Conservation (phyloP, 345 rosid genomes). For the Arabis alpina region DNA sequence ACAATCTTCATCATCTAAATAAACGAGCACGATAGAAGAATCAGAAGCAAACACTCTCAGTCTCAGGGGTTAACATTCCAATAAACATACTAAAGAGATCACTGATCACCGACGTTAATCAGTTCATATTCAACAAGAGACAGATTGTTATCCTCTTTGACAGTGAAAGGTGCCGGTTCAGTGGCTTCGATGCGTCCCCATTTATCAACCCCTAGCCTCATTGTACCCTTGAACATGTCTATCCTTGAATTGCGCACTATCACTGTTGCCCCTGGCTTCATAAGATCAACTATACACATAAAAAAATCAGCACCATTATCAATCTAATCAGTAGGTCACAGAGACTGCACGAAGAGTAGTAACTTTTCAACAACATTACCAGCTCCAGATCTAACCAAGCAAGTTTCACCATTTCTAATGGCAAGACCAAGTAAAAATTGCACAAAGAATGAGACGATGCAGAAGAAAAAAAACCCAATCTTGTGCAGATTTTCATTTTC, state of each 20-base stretch:
- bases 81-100: conserved; percentile 37
- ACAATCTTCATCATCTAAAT: conserved; percentile 11
- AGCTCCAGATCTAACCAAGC: neutral
- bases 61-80: conserved; percentile 44
- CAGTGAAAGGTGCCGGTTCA: conserved; percentile 66
- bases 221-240: conserved; percentile 96
- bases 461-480: neutral
- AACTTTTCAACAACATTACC: neutral
- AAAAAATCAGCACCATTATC: neutral
- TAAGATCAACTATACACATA: conserved; percentile 61
- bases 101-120: conserved; percentile 71
- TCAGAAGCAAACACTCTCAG: conserved; percentile 39
- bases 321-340: neutral
- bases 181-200: conserved; percentile 92
- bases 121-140: conserved; percentile 90
- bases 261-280: conserved; percentile 70
- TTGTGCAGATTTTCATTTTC: neutral
- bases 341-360: neutral
- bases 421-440: neutral
- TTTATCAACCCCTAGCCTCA: conserved; percentile 97
- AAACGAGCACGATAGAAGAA: conserved; percentile 31
- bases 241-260: conserved; percentile 90
- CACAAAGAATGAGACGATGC: neutral
- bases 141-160: conserved; percentile 78
- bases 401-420: neutral